Conservation (phyloP, 2,329 filamentous ascomycete genomes). For the Verticillium tricorpus region DNA sequence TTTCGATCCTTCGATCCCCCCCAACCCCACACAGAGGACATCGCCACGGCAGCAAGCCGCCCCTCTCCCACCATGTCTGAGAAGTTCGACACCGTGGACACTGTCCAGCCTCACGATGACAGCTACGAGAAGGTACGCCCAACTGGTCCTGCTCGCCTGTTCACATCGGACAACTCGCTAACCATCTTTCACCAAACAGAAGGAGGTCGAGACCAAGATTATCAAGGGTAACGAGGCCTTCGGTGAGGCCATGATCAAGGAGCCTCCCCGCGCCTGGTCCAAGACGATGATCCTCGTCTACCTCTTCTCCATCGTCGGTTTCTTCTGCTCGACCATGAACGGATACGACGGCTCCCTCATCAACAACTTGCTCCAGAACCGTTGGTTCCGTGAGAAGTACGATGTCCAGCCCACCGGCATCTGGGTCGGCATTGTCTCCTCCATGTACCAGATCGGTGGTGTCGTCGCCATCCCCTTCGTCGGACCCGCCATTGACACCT, state of each 20-base stretch:
- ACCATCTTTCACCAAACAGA: constrained; percentile 2
- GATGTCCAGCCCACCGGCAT: constrained; percentile 36
- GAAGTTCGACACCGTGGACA: constrained; percentile 11
- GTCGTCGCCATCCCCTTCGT: constrained; percentile 44
- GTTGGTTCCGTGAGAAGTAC: constrained; percentile 33
- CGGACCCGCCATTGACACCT: constrained; percentile 42
- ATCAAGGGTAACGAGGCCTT: constrained; percentile 49
- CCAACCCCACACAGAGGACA: constrained; percentile 1
- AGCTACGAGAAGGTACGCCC: constrained; percentile 10
- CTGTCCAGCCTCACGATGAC: constrained; percentile 10
- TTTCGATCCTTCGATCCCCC: constrained; percentile 2
- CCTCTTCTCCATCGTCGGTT: constrained; percentile 38
- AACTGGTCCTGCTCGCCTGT: neutral
- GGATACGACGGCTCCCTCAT: constrained; percentile 48
- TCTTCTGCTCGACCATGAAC: constrained; percentile 48
- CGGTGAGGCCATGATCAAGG: constrained; percentile 50
- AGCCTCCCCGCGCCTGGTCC: constrained; percentile 40
- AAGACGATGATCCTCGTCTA: constrained; percentile 35
- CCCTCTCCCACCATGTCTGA: constrained; percentile 4
- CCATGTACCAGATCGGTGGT: constrained; percentile 47
- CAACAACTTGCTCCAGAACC: constrained; percentile 41
- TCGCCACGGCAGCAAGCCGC: constrained; percentile 8
- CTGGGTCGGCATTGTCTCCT: constrained; percentile 41
- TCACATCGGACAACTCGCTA: neutral
- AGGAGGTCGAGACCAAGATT: constrained; percentile 31